Evolutionary conservation across 768 basidiomycete genomes (phyloP), one percentile per base, ranked within the genome.

Genomic region (Suillus spraguei): DNA sequence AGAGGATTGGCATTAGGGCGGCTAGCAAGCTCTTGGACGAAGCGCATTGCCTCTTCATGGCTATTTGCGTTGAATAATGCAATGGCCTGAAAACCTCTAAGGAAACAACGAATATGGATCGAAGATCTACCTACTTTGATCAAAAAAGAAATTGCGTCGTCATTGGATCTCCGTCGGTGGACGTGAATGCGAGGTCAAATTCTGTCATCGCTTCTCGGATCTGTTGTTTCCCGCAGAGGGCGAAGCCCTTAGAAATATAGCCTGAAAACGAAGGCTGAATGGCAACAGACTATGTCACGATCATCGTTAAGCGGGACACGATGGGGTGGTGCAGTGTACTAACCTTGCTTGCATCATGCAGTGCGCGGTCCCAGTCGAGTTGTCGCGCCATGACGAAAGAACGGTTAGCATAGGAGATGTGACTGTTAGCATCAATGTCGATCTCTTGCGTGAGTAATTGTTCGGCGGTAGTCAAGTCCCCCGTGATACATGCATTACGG

Each of bases 351-450:
- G 49, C 24, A 28, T 50, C 49, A 50, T 50, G 24, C 24, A 49
- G 47, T 28, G 47, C 47, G 14, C 47, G 49, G 49, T 50, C 49
- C 49, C 49, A 50, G 24, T 50, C 49, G 24, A 28, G 49, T 50
- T 9, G 14, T 50, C 49, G 49, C 24, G 49, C 49, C 49, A 50
- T 28, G 4, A 50, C 28, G 8, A 50, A 24, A 16, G 49, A 50
- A 9, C 49, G 49, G 24, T 28, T 50, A 8, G 24, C 49, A 50
- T 50, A 50, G 14, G 49, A 24, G 24, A 24, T 50, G 17, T 4
- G 17, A 8, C 16, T 17, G 49, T 50, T 9, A 4, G 24, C 49
- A 50, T 50, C 24, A 9, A 22, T 16, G 16, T 50, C 24, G 49
- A 50, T 50, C 16, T 50, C 49, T 28, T 28, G 24, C 24, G 49